Conservation (phyloP, 192 early-diverging fungal species). For the Coemansia sp. region DNA sequence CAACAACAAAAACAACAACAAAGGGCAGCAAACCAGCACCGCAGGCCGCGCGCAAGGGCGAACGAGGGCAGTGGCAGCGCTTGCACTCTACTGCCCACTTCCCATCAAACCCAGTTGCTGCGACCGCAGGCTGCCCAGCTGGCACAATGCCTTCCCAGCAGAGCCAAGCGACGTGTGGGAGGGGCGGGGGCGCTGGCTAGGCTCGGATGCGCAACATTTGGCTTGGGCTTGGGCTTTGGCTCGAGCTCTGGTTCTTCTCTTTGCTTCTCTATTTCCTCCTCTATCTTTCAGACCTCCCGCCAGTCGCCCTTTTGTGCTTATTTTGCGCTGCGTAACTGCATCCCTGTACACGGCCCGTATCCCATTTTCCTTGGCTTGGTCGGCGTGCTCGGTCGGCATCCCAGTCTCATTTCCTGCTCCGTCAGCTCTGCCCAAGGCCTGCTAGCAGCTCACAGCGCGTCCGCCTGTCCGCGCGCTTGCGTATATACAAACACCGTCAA, state of each 20-base stretch:
- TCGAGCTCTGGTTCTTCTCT: not conserved
- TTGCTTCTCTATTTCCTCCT: not conserved
- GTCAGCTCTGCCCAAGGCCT: not conserved
- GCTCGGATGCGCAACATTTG: not conserved
- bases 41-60: not conserved
- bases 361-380: not conserved
- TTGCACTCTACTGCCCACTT: slow-evolving; percentile 5
- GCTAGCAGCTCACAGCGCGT: not conserved
- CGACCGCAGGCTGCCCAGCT: not conserved
- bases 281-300: not conserved
- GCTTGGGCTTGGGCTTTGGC: not conserved
- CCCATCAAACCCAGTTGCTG: not conserved
- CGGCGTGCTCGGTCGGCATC: not conserved
- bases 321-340: not conserved
- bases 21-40: not conserved
- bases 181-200: not conserved
- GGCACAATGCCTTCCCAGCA: not conserved
- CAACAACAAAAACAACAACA: slow-evolving; percentile 11
- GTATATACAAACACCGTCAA: too few species aligned
- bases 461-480: not conserved
- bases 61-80: slow-evolving; percentile 5
- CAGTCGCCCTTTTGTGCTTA: not conserved
- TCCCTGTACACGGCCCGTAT: not conserved
- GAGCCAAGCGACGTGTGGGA: not conserved
- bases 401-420: not conserved